A percentile compares a stretch with the other conserved stretches of the same genome.
phyloP scores from a whole-genome alignment of 2,329 filamentous ascomycete genomes.

The Apiospora saccharicola region DNA sequence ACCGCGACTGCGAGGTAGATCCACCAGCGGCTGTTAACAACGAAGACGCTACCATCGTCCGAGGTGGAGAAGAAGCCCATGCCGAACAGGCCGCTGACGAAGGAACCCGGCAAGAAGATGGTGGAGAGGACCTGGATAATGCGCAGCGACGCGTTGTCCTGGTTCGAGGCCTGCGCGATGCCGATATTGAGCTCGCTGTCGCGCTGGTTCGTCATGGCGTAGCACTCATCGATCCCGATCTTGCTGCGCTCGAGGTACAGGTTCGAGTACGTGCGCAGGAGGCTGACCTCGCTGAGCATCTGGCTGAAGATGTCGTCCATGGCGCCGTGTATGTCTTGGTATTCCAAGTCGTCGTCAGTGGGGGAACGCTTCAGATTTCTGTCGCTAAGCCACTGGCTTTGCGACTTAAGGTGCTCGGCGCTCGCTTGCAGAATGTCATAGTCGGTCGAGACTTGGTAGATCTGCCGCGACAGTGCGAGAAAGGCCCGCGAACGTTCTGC shows the following conservation, averaged over 20 bases:
- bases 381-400: slow-evolving; percentile 16
- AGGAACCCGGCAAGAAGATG: slow-evolving; percentile 28
- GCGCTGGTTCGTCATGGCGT: slow-evolving; percentile 29
- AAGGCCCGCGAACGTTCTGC: slow-evolving; percentile 20
- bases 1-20: slow-evolving; percentile 27
- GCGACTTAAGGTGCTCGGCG: slow-evolving; percentile 25
- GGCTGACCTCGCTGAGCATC: slow-evolving; percentile 24
- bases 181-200: slow-evolving; percentile 29
- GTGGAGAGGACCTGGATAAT: slow-evolving; percentile 28
- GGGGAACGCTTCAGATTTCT: not conserved
- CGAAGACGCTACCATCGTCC: slow-evolving; percentile 22
- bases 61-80: slow-evolving; percentile 29
- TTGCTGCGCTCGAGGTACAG: slow-evolving; percentile 29
- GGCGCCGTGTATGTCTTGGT: not conserved
- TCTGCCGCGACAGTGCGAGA: slow-evolving; percentile 26
- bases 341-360: not conserved
- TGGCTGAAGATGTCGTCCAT: slow-evolving; percentile 27
- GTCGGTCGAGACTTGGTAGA: slow-evolving; percentile 29
- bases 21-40: slow-evolving; percentile 25
- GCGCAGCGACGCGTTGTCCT: slow-evolving; percentile 27
- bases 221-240: slow-evolving; percentile 29
- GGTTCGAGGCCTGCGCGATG: slow-evolving; percentile 28
- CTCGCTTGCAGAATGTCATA: slow-evolving; percentile 26
- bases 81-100: slow-evolving; percentile 29
- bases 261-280: slow-evolving; percentile 25